phyloP scores from a whole-genome alignment of 2,329 filamentous ascomycete genomes.

The Paramyrothecium roridum region DNA sequence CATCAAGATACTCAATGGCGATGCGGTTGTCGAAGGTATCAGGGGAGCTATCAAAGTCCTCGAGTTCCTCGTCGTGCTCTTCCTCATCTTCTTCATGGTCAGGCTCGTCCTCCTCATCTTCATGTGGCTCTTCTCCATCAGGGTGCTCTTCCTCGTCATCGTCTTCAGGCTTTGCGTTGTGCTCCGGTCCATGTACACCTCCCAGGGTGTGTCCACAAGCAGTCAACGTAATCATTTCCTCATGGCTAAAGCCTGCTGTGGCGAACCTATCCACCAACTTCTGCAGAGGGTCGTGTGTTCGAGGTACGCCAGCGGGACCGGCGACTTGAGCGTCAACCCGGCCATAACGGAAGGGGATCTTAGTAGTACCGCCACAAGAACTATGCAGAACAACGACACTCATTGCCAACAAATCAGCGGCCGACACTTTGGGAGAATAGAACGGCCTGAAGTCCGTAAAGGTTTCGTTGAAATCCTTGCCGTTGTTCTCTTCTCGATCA shows the following conservation, averaged over 20 bases:
- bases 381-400: constrained; percentile 31
- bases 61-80: constrained; percentile 21
- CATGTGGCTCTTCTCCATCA: background rate
- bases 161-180: constrained; percentile 31
- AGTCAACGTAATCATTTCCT: constrained; percentile 32
- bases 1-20: constrained; percentile 38
- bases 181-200: constrained; percentile 41
- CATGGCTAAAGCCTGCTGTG: constrained; percentile 24
- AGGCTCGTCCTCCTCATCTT: background rate
- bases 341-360: constrained; percentile 24
- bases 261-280: constrained; percentile 21
- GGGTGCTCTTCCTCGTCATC: background rate
- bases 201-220: constrained; percentile 32
- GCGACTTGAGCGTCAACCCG: constrained; percentile 25
- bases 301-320: constrained; percentile 25
- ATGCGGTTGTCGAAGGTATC: constrained; percentile 39
- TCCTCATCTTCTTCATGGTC: background rate
- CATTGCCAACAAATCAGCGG: constrained; percentile 28
- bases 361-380: constrained; percentile 27
- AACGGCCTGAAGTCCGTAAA: constrained; percentile 16
- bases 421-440: constrained; percentile 15
- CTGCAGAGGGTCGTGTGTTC: constrained; percentile 22
- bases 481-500: constrained; percentile 17
- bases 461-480: constrained; percentile 18
- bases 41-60: constrained; percentile 30